phyloP scores from a whole-genome alignment of 1,284 basidiomycete genomes.

The Athelia sp. region DNA sequence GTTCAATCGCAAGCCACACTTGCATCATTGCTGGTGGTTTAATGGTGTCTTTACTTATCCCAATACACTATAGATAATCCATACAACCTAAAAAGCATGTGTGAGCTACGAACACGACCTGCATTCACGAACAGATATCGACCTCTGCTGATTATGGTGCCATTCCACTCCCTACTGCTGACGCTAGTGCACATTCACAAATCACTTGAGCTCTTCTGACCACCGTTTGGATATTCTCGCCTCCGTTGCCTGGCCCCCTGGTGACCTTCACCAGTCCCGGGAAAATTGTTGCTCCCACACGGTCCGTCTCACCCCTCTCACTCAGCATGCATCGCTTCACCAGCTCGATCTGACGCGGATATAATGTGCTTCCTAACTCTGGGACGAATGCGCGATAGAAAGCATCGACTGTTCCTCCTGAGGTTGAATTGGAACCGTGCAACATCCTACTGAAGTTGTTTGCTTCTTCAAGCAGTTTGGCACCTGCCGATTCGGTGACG shows the following conservation, averaged over 20 bases:
- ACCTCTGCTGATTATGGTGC: background rate
- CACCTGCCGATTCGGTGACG: constrained; percentile 35
- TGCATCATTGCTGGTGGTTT: constrained; percentile 60
- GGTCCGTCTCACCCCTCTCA: constrained; percentile 63
- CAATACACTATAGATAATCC: constrained; percentile 12
- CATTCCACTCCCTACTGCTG: constrained; percentile 2
- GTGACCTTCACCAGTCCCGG: constrained; percentile 80
- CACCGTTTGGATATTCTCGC: constrained; percentile 60
- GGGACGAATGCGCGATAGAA: constrained; percentile 82
- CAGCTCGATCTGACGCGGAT: constrained; percentile 69
- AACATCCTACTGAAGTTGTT: constrained; percentile 79
- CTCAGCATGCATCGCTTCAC: constrained; percentile 72
- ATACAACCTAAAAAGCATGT: constrained; percentile 9
- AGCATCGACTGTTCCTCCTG: constrained; percentile 50
- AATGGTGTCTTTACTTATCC: constrained; percentile 20
- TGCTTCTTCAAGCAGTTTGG: constrained; percentile 60
- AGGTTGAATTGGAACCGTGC: constrained; percentile 58
- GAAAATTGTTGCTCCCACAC: constrained; percentile 76
- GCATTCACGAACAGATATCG: background rate
- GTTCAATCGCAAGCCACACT: constrained; percentile 81
- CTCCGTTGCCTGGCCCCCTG: constrained; percentile 29
- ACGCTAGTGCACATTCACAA: constrained; percentile 67
- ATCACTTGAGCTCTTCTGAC: constrained; percentile 79
- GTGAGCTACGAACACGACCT: background rate
- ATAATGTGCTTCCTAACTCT: constrained; percentile 63